These are phyloP conservation scores for Schwanniomyces sp. DNA, from an alignment of 805 yeast species.

Conservation along the genomic window DNA sequence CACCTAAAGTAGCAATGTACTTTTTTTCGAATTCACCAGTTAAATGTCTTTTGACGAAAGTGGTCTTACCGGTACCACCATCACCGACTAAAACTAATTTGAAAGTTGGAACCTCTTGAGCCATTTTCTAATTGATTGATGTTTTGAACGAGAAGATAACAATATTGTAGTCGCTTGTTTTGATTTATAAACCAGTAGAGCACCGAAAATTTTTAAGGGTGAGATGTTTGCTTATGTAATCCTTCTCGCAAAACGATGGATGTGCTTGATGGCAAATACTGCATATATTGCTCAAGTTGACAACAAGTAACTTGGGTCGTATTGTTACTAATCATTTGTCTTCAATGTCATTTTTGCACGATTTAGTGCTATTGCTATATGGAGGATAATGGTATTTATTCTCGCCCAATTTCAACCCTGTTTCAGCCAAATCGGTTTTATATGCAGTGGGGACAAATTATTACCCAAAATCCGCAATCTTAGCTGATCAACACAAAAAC, in stretches of 20 bases:
- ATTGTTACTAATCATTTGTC: not conserved
- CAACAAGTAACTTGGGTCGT: not conserved
- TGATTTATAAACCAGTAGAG: slow-evolving; percentile 3
- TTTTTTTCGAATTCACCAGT: slow-evolving; percentile 99
- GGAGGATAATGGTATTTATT: no score
- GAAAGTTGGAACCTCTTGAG: slow-evolving; percentile 90
- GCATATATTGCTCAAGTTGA: not conserved
- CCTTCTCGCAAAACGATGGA: not conserved
- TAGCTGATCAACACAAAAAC: no score
- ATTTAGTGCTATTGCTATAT: not conserved
- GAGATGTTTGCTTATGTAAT: slow-evolving; percentile 1
- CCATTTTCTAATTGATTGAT: slow-evolving; percentile 40
- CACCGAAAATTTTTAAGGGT: slow-evolving; percentile 5
- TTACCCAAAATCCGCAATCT: no score
- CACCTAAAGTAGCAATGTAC: slow-evolving; percentile 99
- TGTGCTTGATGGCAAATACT: not conserved
- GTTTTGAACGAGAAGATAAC: not conserved
- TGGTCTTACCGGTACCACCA: slow-evolving; percentile 99
- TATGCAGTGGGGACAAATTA: no score
- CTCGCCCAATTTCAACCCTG: no score
- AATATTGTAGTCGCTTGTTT: slow-evolving; percentile 1
- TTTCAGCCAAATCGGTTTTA: no score
- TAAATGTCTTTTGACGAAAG: slow-evolving; percentile 98
- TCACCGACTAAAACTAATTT: slow-evolving; percentile 99
- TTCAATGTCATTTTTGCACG: not conserved